These are phyloP conservation scores for Delonix regia DNA, from an alignment of 306 rosid species.

Conservation along the genomic window DNA sequence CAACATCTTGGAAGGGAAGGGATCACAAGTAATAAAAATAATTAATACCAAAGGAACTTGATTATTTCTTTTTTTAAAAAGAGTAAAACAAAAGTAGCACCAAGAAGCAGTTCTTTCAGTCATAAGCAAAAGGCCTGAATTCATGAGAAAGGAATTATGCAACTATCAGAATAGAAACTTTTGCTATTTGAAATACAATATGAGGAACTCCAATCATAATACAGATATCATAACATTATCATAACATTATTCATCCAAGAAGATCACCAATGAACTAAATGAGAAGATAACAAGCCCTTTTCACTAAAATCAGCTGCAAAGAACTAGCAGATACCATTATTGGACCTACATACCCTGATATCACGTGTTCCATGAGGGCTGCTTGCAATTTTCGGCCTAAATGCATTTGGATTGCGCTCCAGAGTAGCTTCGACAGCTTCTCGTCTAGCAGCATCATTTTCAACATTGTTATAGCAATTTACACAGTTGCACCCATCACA, in stretches of 20 bases:
- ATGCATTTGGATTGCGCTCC: slow-evolving; percentile 99
- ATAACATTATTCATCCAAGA: slow-evolving; percentile 27
- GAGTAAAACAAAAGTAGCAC: not conserved
- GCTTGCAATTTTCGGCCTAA: slow-evolving; percentile 98
- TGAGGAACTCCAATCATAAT: slow-evolving; percentile 14
- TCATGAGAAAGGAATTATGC: slow-evolving; percentile 18
- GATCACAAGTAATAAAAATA: slow-evolving; percentile 22
- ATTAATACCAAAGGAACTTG: not conserved
- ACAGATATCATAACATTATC: not conserved
- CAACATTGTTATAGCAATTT: slow-evolving; percentile 96
- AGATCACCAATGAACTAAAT: slow-evolving; percentile 26
- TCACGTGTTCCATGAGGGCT: slow-evolving; percentile 89
- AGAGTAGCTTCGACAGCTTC: slow-evolving; percentile 98
- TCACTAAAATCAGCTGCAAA: slow-evolving; percentile 22
- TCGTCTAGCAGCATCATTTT: slow-evolving; percentile 89
- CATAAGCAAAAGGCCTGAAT: slow-evolving; percentile 10
- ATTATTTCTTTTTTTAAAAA: slow-evolving; percentile 17
- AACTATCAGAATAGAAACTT: slow-evolving; percentile 23
- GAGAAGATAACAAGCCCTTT: slow-evolving; percentile 21
- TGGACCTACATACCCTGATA: slow-evolving; percentile 62
- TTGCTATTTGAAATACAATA: not conserved
- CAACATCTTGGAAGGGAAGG: slow-evolving; percentile 33
- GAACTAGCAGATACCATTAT: slow-evolving; percentile 18
- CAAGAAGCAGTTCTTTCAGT: not conserved
- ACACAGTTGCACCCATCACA: slow-evolving; percentile 99